A percentile compares a stretch with the other conserved stretches of the same genome.
phyloP scores from a whole-genome alignment of 371 early-diverging fungal species.

The Pancytospora epiphaga region DNA sequence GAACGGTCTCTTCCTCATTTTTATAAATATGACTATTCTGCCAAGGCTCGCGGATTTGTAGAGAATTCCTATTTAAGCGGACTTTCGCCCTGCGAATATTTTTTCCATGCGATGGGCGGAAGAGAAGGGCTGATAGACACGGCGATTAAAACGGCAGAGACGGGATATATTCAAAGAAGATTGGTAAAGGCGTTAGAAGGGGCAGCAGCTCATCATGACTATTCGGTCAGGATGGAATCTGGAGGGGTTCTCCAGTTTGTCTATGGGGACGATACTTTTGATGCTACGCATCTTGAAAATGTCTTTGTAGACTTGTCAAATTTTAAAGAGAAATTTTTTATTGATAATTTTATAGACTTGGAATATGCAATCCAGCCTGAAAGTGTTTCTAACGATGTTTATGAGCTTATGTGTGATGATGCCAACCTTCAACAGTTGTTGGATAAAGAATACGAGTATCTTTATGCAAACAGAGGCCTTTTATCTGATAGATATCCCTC shows the following conservation, averaged over 20 bases:
- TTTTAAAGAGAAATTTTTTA: constrained; percentile 28
- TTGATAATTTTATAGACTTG: constrained; percentile 35
- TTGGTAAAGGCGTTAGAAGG: constrained; percentile 95
- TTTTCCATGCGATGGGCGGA: constrained; percentile 99
- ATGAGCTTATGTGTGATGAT: constrained; percentile 26
- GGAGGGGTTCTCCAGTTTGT: constrained; percentile 82
- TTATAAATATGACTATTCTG: constrained; percentile 88
- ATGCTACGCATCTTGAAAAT: constrained; percentile 76
- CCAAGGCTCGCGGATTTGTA: constrained; percentile 90
- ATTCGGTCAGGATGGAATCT: constrained; percentile 82
- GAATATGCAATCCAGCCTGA: neutral
- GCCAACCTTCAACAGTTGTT: constrained; percentile 31
- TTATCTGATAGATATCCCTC: neutral
- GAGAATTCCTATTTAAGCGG: constrained; percentile 92
- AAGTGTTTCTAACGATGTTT: constrained; percentile 19
- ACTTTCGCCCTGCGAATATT: constrained; percentile 92
- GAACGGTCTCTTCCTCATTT: constrained; percentile 92
- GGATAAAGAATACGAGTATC: constrained; percentile 31
- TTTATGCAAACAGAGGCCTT: neutral
- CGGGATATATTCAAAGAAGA: constrained; percentile 98
- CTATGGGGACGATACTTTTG: constrained; percentile 97
- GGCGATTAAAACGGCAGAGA: constrained; percentile 97
- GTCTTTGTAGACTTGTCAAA: constrained; percentile 62
- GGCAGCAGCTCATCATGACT: constrained; percentile 89
- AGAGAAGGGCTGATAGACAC: constrained; percentile 95